Evolutionary conservation across 2,329 filamentous ascomycete genomes (phyloP).

Genomic region (Colletotrichum sp.): DNA sequence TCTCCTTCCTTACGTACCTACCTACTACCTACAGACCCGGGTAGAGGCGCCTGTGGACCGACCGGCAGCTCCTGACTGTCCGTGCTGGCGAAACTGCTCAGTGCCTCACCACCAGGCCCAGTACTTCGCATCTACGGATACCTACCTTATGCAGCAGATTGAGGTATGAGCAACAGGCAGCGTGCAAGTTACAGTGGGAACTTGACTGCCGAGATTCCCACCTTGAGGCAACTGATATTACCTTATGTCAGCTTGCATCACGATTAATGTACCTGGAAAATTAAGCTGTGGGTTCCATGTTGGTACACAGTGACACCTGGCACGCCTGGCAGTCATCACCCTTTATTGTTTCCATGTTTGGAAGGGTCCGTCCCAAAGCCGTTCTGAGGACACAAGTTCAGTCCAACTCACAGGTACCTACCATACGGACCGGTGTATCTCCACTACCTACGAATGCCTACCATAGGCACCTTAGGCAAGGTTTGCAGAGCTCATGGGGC

Average conservation of each 20-base stretch:
- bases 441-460: background rate
- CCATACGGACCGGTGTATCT: background rate
- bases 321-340: background rate
- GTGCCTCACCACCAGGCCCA: background rate
- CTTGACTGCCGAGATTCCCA: background rate
- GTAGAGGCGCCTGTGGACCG: background rate
- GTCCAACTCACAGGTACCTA: background rate
- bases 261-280: background rate
- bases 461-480: background rate
- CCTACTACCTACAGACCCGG: background rate
- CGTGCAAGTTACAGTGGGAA: background rate
- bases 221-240: background rate
- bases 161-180: background rate
- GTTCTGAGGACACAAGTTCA: background rate
- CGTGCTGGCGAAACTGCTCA: background rate
- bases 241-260: background rate
- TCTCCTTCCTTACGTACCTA: background rate
- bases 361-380: background rate
- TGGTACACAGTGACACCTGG: background rate
- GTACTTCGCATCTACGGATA: background rate
- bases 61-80: background rate
- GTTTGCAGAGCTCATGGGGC: background rate
- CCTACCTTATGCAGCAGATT: background rate
- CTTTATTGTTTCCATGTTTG: background rate
- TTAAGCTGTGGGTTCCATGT: background rate